These are phyloP conservation scores for Colletotrichum cuscutae DNA, from an alignment of 2,329 filamentous ascomycete species.

Conservation along the genomic window DNA sequence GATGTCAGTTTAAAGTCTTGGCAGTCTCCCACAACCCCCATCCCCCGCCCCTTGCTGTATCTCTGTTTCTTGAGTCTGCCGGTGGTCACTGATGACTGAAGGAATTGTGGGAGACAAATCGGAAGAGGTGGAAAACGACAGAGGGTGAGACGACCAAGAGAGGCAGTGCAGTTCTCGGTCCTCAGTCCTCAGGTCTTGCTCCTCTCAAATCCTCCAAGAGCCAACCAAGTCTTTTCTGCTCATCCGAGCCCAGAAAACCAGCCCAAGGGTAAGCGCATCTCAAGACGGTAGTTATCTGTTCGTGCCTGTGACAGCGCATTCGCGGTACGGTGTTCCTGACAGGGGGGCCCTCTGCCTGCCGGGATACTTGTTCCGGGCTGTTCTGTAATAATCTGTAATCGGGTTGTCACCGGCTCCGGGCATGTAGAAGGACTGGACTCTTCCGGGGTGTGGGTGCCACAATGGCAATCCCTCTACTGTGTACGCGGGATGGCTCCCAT, in stretches of 20 bases:
- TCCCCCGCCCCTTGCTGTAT: not conserved
- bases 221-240: not conserved
- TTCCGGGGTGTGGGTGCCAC: not conserved
- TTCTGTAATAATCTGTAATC: not conserved
- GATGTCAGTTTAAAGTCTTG: slow-evolving; percentile 27
- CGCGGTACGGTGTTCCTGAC: too few relatives aligned
- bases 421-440: not conserved
- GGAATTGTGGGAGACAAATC: slow-evolving; percentile 12
- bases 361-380: slow-evolving; percentile 15
- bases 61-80: not conserved
- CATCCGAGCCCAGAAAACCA: not conserved
- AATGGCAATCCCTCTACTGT: not conserved
- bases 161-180: slow-evolving; percentile 19
- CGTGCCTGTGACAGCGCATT: not conserved
- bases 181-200: not conserved
- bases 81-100: slow-evolving; percentile 1
- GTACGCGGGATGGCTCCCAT: not conserved
- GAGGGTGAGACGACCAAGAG: slow-evolving; percentile 14
- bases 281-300: slow-evolving; percentile 7
- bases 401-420: not conserved
- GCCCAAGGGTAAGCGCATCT: not conserved
- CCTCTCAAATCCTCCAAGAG: not conserved
- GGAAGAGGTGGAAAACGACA: slow-evolving; percentile 3
- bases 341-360: not conserved
- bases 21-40: not conserved